These are phyloP conservation scores for Penicillium paneum DNA, from an alignment of 2,329 filamentous ascomycete genomes.

Conservation along the genomic window DNA sequence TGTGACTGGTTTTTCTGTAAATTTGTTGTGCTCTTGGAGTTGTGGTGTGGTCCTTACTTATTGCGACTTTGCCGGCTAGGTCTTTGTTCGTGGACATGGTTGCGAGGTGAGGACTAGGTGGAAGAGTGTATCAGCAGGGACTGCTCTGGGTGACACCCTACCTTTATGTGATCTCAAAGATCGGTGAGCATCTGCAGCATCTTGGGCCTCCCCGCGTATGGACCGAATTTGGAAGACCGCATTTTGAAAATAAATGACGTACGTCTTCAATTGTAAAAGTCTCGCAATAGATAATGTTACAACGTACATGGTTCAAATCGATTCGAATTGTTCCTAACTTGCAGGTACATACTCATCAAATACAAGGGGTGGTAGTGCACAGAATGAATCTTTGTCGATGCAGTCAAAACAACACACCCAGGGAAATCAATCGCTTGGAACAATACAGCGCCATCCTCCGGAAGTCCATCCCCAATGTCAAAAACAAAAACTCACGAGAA, in stretches of 20 bases:
- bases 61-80: slow-evolving; percentile 21
- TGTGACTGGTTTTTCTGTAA: slow-evolving; percentile 12
- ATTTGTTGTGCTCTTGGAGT: neutral
- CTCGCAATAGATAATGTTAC: neutral
- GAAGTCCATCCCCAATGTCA: slow-evolving; percentile 9
- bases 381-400: neutral
- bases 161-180: neutral
- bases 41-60: slow-evolving; percentile 7
- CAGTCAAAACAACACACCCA: slow-evolving; percentile 5
- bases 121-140: neutral
- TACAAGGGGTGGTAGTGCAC: slow-evolving; percentile 7
- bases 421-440: slow-evolving; percentile 9
- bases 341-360: slow-evolving; percentile 16
- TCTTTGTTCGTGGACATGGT: slow-evolving; percentile 16
- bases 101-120: neutral
- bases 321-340: slow-evolving; percentile 6
- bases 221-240: neutral
- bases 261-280: neutral
- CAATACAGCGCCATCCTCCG: slow-evolving; percentile 11
- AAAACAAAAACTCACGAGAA: slow-evolving; percentile 9
- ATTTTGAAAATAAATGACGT: neutral
- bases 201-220: neutral
- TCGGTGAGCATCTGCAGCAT: slow-evolving; percentile 12
- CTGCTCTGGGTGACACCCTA: neutral
- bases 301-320: neutral